Evolutionary conservation across 1,284 basidiomycete species (phyloP).

Genomic region (Leccinum fallax): DNA sequence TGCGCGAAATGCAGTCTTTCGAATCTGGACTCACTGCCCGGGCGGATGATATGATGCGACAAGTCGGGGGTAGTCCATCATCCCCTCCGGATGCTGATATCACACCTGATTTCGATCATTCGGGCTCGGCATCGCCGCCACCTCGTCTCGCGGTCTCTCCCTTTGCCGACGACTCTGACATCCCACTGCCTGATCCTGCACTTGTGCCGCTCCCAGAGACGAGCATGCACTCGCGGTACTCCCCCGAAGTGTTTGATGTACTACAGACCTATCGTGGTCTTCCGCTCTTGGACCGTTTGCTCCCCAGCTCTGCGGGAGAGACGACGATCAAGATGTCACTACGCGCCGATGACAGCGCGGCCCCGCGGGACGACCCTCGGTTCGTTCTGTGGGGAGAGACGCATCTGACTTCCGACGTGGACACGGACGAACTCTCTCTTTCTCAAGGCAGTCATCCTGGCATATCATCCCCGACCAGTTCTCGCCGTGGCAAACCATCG

Average conservation of each 20-base stretch:
- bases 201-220: constrained; percentile 44
- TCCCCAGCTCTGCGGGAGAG: constrained; percentile 38
- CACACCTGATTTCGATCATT: too few relatives aligned
- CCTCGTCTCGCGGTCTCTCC: constrained; percentile 30
- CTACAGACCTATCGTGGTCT: constrained; percentile 78
- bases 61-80: too few relatives aligned
- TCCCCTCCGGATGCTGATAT: too few relatives aligned
- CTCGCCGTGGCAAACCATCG: too few relatives aligned
- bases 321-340: constrained; percentile 58
- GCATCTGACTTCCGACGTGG: too few relatives aligned
- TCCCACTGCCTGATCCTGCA: constrained; percentile 18
- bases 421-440: too few relatives aligned
- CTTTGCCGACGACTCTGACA: constrained; percentile 31
- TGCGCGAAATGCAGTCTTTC: too few relatives aligned
- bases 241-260: constrained; percentile 76
- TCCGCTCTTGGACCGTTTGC: constrained; percentile 63
- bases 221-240: constrained; percentile 60
- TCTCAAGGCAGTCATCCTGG: too few relatives aligned
- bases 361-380: constrained; percentile 57
- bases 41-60: too few relatives aligned
- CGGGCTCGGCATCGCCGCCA: constrained; percentile 18
- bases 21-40: too few relatives aligned
- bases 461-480: too few relatives aligned
- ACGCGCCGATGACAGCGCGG: constrained; percentile 59
- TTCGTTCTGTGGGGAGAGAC: too few relatives aligned